Evolutionary conservation across 1,139 yeast genomes (phyloP).

Genomic region (Hyphopichia burtonii): DNA sequence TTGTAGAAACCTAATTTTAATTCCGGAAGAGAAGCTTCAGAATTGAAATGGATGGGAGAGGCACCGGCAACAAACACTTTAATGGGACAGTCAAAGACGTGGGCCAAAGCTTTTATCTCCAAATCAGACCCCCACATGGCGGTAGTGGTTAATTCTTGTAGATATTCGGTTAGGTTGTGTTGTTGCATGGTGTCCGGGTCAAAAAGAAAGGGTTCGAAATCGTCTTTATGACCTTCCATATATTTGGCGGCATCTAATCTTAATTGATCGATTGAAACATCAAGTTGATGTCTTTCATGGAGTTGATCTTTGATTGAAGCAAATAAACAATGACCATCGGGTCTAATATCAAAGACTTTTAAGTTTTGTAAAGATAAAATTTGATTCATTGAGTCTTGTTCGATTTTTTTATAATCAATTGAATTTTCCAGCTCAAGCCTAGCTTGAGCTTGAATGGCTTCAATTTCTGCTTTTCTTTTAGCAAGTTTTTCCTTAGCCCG

Average conservation of each 20-base stretch:
- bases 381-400: constrained; percentile 59
- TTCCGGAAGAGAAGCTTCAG: constrained; percentile 46
- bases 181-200: constrained; percentile 69
- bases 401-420: constrained; percentile 70
- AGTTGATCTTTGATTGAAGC: constrained; percentile 84
- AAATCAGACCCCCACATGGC: constrained; percentile 97
- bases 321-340: constrained; percentile 94
- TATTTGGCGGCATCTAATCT: constrained; percentile 66
- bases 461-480: constrained; percentile 68
- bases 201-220: constrained; percentile 77
- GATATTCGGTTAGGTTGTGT: constrained; percentile 67
- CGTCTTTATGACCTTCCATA: constrained; percentile 62
- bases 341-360: constrained; percentile 63
- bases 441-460: constrained; percentile 66
- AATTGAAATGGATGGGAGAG: constrained; percentile 59
- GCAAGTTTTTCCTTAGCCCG: constrained; percentile 84
- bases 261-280: constrained; percentile 48
- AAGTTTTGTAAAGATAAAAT: constrained; percentile 51
- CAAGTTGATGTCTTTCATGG: constrained; percentile 41
- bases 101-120: constrained; percentile 80
- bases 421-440: constrained; percentile 61
- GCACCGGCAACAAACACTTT: constrained; percentile 76
- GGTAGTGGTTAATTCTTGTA: constrained; percentile 64
- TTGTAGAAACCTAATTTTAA: constrained; percentile 77
- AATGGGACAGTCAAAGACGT: constrained; percentile 68